Percentiles rank a stretch among this genome's conserved stretches.
phyloP scores from a whole-genome alignment of 768 basidiomycete genomes.

The Mrakia hoshinonis region DNA sequence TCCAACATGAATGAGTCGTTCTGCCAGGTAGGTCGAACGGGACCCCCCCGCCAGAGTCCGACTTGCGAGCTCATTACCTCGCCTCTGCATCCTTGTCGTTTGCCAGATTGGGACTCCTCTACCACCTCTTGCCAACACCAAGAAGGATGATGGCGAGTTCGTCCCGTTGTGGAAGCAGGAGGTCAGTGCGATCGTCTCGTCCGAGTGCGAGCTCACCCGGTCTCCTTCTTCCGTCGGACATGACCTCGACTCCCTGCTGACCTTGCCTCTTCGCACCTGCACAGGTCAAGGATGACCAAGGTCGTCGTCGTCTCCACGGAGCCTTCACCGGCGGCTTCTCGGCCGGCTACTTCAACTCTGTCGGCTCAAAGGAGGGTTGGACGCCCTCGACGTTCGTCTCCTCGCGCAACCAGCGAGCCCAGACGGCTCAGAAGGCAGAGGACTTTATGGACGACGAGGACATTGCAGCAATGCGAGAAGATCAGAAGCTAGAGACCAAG shows the following conservation, averaged over 20 bases:
- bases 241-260: background rate
- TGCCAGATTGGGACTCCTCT: constrained; percentile 85
- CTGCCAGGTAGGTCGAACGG: constrained; percentile 55
- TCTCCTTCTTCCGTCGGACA: constrained; percentile 21
- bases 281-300: constrained; percentile 86
- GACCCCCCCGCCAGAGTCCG: constrained; percentile 4
- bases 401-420: constrained; percentile 61
- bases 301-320: constrained; percentile 84
- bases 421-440: constrained; percentile 52
- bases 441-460: constrained; percentile 99
- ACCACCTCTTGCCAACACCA: constrained; percentile 70
- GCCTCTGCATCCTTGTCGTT: constrained; percentile 13
- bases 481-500: constrained; percentile 63
- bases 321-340: constrained; percentile 98
- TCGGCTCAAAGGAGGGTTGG: constrained; percentile 98
- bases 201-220: background rate
- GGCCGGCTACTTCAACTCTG: constrained; percentile 92
- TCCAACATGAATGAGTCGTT: constrained; percentile 73
- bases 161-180: constrained; percentile 98
- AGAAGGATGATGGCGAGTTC: constrained; percentile 87
- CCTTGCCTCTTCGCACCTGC: background rate
- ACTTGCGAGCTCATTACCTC: constrained; percentile 5
- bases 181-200: constrained; percentile 45
- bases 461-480: constrained; percentile 67
- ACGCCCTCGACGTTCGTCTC: constrained; percentile 85